Percentiles rank a stretch among this genome's conserved stretches.
Evolutionary conservation across 108 stramenopile species (phyloP).

Genomic region (Pseudonitzschia delicatissima): DNA sequence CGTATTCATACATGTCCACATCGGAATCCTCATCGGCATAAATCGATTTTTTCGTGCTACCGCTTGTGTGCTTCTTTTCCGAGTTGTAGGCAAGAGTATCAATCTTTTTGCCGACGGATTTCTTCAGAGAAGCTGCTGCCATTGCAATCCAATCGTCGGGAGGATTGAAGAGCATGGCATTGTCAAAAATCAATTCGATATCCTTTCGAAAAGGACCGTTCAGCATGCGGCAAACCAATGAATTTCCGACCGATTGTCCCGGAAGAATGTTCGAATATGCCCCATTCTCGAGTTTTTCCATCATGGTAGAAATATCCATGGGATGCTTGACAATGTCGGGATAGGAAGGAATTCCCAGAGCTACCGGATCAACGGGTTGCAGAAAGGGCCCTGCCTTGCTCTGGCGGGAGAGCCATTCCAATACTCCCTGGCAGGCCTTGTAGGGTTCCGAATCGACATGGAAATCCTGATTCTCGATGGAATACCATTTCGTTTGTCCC

Average conservation of each 20-base stretch:
- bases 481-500: conserved; percentile 25
- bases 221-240: conserved; percentile 58
- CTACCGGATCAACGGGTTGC: conserved; percentile 90
- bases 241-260: conserved; percentile 27
- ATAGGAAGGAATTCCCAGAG: conserved; percentile 88
- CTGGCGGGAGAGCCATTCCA: conserved; percentile 53
- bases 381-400: conserved; percentile 61
- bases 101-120: conserved; percentile 53
- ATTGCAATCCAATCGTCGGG: conserved; percentile 68
- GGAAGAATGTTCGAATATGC: conserved; percentile 72
- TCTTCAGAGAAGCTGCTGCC: conserved; percentile 56
- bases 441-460: conserved; percentile 60
- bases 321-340: conserved; percentile 81
- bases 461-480: conserved; percentile 70
- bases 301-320: conserved; percentile 94
- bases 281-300: conserved; percentile 70
- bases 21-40: conserved; percentile 79
- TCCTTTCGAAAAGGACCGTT: conserved; percentile 74
- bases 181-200: conserved; percentile 79
- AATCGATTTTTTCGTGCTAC: conserved; percentile 41
- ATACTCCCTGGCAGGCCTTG: conserved; percentile 51
- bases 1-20: conserved; percentile 77
- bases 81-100: conserved; percentile 35
- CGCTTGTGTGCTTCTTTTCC: conserved; percentile 14
- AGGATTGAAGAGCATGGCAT: conserved; percentile 80